phyloP scores from a whole-genome alignment of 495 filamentous ascomycete species.

The Podospora pseudocomata region DNA sequence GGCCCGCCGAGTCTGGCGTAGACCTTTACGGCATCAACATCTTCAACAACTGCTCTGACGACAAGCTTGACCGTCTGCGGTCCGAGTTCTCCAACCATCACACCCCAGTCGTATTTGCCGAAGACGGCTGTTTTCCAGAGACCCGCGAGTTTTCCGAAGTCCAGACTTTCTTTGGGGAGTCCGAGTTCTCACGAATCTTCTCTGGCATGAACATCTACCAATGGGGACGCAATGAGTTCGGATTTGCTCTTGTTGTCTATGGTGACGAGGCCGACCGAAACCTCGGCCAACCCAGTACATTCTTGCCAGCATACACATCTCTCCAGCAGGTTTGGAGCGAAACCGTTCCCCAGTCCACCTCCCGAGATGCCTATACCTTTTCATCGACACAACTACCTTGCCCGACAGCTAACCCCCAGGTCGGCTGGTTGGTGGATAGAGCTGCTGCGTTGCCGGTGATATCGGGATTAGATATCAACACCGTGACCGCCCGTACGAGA shows the following conservation, averaged over 20 bases:
- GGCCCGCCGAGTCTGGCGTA: slow-evolving; percentile 53
- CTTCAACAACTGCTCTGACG: slow-evolving; percentile 63
- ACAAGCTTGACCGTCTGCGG: slow-evolving; percentile 63
- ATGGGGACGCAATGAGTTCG: slow-evolving; percentile 67
- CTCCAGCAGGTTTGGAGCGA: not conserved
- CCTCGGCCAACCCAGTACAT: not conserved
- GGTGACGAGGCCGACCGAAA: not conserved
- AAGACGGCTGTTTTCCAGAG: slow-evolving; percentile 58
- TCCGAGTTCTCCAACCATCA: slow-evolving; percentile 41
- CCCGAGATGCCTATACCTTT: not conserved
- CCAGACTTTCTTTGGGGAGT: not conserved
- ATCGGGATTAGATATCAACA: slow-evolving; percentile 9
- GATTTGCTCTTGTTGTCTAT: slow-evolving; percentile 60
- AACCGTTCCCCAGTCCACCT: not conserved
- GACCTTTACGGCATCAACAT: slow-evolving; percentile 79
- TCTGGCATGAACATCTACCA: slow-evolving; percentile 71
- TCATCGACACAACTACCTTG: not conserved
- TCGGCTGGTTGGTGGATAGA: slow-evolving; percentile 12
- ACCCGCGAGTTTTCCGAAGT: not conserved
- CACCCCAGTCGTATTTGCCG: slow-evolving; percentile 74
- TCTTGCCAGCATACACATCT: slow-evolving; percentile 2
- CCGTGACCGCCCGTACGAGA: slow-evolving; percentile 8
- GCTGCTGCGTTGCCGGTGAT: slow-evolving; percentile 9
- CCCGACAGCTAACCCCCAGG: slow-evolving; percentile 3
- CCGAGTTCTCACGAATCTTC: slow-evolving; percentile 44